Base-by-base conservation (phyloP, 2,329 filamentous ascomycete species). In the Diaporthe citrichinensis region DNA sequence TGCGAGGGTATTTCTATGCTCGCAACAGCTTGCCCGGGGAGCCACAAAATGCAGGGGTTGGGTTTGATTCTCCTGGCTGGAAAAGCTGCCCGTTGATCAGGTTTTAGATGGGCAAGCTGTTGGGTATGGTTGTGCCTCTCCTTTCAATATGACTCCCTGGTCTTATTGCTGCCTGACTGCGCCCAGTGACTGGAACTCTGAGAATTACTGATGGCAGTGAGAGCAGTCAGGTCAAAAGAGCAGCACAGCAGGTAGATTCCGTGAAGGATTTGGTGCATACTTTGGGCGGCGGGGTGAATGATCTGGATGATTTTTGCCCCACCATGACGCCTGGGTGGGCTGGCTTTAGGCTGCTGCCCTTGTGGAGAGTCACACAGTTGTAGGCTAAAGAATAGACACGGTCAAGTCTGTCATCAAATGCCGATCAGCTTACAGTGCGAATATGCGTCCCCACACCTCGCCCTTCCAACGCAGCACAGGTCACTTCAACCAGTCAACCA, bases 31-130 rank as follows among this genome's bases (percentile, higher is more conserved):
- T 74, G 49, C 41, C 67, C 72, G 14, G 34, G 65, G 34, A 39
- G 46, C 65, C 65, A 69, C 65, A 57, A 55, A 74, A 74, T 57
- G 68, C 72, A 74, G 72, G 75, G 67, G 74, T 76, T 23, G 44
- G 72, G 51, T 57, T 17, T 44, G 61, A 49, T 25, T 8, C 23
- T 36, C 58, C 28, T 44, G 53, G 65, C 65, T 69, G 23, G 65
- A 53, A 69, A 28, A 69, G 49, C 34, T 55, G 46, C 58, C 71
- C 39, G 58, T 51, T n/a, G 39, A 55, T 73, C 58, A 65, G 71
- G 71, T 62, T 65, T 65, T 25, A 36, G 49, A 55, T 55, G 39
- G 58, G 58, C 28, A 72, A 57, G 39, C 28, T 23, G 36, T 65
- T 55, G 44, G 71, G 46, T 53, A 25, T 55, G n/a, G 20, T 25